A percentile compares a stretch with the other conserved stretches of the same genome.
Conservation (phyloP, 768 basidiomycete species). For the Russula abietina region DNA sequence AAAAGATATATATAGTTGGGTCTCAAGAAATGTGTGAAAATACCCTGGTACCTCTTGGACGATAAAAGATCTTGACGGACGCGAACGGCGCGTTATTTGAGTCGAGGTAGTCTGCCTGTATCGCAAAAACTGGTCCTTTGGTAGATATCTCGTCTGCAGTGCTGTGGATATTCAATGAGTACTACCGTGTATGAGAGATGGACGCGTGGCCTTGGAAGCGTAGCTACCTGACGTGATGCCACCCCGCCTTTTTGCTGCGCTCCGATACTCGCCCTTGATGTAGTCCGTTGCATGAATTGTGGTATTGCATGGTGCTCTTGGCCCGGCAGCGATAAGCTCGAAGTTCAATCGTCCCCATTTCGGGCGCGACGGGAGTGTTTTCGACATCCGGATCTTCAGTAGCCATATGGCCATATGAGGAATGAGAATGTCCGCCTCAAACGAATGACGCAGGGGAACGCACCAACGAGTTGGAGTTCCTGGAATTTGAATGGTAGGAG, state of each 20-base stretch:
- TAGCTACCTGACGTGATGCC: constrained; percentile 17
- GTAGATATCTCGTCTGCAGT: constrained; percentile 10
- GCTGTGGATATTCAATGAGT: background rate
- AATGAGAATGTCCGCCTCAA: no score
- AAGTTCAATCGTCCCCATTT: constrained; percentile 18
- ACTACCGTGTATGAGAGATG: background rate
- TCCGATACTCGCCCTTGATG: constrained; percentile 13
- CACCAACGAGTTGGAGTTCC: constrained; percentile 15
- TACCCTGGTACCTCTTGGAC: constrained; percentile 11
- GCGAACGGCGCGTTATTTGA: background rate
- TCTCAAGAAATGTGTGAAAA: background rate
- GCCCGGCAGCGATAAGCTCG: constrained; percentile 4
- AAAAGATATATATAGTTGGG: background rate
- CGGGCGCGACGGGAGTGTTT: constrained; percentile 5
- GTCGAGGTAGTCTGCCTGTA: background rate
- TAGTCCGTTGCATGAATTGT: background rate
- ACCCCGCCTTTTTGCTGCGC: constrained; percentile 19
- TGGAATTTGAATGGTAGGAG: constrained; percentile 16
- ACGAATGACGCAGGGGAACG: background rate
- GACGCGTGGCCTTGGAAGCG: background rate
- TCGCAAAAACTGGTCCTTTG: background rate
- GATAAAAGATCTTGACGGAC: constrained; percentile 15
- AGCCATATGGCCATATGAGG: background rate
- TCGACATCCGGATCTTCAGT: constrained; percentile 11
- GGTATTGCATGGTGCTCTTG: no score